Conservation (phyloP, 805 yeast genomes). For the Kuraishia floccosa region DNA sequence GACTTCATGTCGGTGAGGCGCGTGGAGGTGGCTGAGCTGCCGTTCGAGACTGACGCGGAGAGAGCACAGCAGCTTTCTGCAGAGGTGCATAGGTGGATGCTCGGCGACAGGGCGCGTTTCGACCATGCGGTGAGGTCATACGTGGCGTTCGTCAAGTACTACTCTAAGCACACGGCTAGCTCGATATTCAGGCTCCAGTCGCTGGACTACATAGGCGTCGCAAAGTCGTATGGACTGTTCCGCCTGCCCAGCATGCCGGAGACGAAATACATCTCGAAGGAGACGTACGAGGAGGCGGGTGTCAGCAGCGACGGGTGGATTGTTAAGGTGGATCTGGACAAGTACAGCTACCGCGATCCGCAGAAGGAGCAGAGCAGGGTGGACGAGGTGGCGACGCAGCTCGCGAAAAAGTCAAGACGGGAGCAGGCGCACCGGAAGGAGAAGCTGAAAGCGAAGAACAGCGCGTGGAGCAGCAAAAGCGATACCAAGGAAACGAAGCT, state of each 20-base stretch:
- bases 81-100: constrained; percentile 38
- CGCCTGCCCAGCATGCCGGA: constrained; percentile 96
- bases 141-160: constrained; percentile 75
- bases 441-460: constrained; percentile 38
- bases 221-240: constrained; percentile 66
- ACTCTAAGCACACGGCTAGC: constrained; percentile 77
- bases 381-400: constrained; percentile 40
- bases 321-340: constrained; percentile 53
- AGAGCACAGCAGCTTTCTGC: constrained; percentile 15
- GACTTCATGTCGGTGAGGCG: constrained; percentile 70
- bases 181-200: constrained; percentile 73
- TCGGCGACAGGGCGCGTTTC: constrained; percentile 68
- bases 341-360: constrained; percentile 50
- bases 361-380: constrained; percentile 53
- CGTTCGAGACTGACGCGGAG: constrained; percentile 9
- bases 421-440: constrained; percentile 29
- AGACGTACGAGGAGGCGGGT: constrained; percentile 42
- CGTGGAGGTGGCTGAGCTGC: constrained; percentile 35
- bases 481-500: constrained; percentile 50
- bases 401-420: constrained; percentile 20
- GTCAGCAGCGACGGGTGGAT: constrained; percentile 87
- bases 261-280: constrained; percentile 34
- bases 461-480: constrained; percentile 72
- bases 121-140: constrained; percentile 73
- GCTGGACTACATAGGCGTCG: constrained; percentile 63